These are phyloP conservation scores for Kwoniella europaea DNA, from an alignment of 768 basidiomycete genomes.

Conservation along the genomic window DNA sequence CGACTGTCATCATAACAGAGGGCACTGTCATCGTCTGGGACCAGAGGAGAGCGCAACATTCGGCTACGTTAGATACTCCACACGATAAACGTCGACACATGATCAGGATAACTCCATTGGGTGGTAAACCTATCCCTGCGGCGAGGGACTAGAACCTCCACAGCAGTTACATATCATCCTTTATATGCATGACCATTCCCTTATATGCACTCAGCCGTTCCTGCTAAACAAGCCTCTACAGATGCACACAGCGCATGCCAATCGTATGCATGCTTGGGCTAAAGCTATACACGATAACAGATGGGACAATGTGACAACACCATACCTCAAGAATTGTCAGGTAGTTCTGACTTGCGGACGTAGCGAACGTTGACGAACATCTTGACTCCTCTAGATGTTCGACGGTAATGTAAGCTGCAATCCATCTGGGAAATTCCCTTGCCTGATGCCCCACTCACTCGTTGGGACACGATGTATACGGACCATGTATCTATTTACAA, in stretches of 20 bases:
- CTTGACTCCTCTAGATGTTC: slow-evolving; percentile 12
- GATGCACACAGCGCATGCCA: too few relatives aligned
- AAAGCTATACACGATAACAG: too few relatives aligned
- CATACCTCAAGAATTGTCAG: slow-evolving; percentile 2
- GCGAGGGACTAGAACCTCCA: background rate
- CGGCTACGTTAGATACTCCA: slow-evolving; percentile 16
- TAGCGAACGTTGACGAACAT: slow-evolving; percentile 14
- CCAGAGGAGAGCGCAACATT: slow-evolving; percentile 19
- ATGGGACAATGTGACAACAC: too few relatives aligned
- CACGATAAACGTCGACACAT: slow-evolving; percentile 17
- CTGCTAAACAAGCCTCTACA: too few relatives aligned
- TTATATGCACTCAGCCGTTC: too few relatives aligned
- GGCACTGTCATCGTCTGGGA: slow-evolving; percentile 22
- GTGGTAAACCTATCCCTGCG: slow-evolving; percentile 12
- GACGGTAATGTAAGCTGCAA: background rate
- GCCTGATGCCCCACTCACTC: slow-evolving; percentile 2
- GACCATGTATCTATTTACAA: slow-evolving; percentile 8
- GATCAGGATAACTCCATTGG: slow-evolving; percentile 16
- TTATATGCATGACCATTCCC: too few relatives aligned
- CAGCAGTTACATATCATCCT: too few relatives aligned
- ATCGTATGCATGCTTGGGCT: too few relatives aligned
- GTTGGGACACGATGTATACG: slow-evolving; percentile 10
- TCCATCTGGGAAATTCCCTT: background rate
- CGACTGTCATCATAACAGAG: background rate
- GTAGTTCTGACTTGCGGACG: slow-evolving; percentile 3